phyloP scores from a whole-genome alignment of 2,329 filamentous ascomycete species.

The Penicillium sp. region DNA sequence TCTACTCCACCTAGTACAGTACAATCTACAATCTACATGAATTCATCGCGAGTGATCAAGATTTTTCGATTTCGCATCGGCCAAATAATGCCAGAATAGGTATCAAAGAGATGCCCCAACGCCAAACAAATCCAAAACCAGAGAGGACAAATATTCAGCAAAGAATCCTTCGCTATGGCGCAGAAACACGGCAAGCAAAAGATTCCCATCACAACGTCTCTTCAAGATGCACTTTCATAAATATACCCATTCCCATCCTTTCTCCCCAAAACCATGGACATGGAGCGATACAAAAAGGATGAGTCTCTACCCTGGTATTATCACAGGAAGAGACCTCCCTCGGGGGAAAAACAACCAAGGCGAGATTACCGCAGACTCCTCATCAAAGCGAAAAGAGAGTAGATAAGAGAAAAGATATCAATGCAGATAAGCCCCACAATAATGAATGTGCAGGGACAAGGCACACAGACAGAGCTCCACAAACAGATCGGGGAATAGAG shows the following conservation, averaged over 20 bases:
- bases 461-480: slow-evolving; percentile 9
- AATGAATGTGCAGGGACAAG: slow-evolving; percentile 17
- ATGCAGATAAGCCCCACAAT: slow-evolving; percentile 13
- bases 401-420: slow-evolving; percentile 7
- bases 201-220: slow-evolving; percentile 20
- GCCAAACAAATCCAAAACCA: slow-evolving; percentile 19
- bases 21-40: not conserved
- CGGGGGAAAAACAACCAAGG: not conserved
- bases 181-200: slow-evolving; percentile 22
- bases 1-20: not conserved
- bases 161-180: slow-evolving; percentile 8
- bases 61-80: not conserved
- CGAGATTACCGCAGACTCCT: not conserved
- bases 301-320: not conserved
- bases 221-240: slow-evolving; percentile 24
- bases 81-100: slow-evolving; percentile 29
- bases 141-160: slow-evolving; percentile 28
- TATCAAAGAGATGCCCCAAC: slow-evolving; percentile 31
- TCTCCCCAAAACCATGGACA: not conserved
- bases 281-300: not conserved
- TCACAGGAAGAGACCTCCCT: not conserved
- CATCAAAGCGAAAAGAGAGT: slow-evolving; percentile 5
- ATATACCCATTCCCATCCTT: slow-evolving; percentile 12
- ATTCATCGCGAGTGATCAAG: not conserved
- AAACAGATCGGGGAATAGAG: slow-evolving; percentile 9